Evolutionary conservation across 352 stramenopile species (phyloP).

Genomic region (Globisporangium recalcitrans): DNA sequence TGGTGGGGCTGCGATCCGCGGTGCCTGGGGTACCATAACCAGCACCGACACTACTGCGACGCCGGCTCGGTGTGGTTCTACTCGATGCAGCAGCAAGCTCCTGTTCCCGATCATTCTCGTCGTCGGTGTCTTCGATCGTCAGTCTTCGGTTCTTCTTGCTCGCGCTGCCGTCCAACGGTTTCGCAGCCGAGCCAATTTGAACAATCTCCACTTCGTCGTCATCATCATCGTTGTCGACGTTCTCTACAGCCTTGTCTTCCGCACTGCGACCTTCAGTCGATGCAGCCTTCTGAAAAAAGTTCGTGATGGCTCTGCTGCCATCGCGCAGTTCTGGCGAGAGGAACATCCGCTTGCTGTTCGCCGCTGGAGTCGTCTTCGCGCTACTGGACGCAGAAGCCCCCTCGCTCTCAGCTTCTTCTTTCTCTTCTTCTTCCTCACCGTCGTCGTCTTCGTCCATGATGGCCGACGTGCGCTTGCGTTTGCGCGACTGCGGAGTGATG

Average conservation of each 20-base stretch:
- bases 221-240: constrained; percentile 22
- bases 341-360: not conserved
- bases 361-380: not conserved
- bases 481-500: constrained; percentile 48
- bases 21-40: not conserved
- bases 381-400: not conserved
- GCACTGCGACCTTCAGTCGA: not conserved
- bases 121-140: constrained; percentile 55
- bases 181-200: constrained; percentile 21
- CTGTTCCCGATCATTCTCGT: constrained; percentile 24
- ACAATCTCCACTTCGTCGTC: constrained; percentile 61
- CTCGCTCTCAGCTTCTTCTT: not conserved
- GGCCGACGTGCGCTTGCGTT: constrained; percentile 48
- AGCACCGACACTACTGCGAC: constrained; percentile 2
- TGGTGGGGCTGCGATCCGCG: not conserved
- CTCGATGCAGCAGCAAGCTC: constrained; percentile 7
- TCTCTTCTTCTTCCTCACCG: constrained; percentile 17
- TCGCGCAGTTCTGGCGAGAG: not conserved
- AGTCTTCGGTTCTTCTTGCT: constrained; percentile 27
- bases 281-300: not conserved
- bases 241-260: not conserved
- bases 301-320: not conserved
- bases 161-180: constrained; percentile 19
- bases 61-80: constrained; percentile 1
- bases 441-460: constrained; percentile 59